Percentiles rank a stretch among this genome's conserved stretches.
These are phyloP conservation scores for Vishniacozyma victoriae DNA, from an alignment of 768 basidiomycete species.

Conservation along the genomic window DNA sequence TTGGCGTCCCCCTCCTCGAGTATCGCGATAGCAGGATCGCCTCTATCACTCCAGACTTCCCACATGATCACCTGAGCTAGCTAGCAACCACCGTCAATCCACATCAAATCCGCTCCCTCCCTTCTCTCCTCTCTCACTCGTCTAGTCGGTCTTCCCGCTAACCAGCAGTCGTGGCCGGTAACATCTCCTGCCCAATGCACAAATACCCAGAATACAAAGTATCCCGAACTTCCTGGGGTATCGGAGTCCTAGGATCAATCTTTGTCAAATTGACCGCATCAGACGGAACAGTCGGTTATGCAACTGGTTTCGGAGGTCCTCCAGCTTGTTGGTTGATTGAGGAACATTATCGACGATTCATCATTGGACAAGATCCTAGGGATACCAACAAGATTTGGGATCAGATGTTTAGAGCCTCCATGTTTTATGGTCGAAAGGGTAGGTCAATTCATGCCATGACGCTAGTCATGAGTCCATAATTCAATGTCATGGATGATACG, in stretches of 20 bases:
- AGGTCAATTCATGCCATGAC: conserved; percentile 1
- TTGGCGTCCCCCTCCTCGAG: no score
- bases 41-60: no score
- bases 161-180: conserved; percentile 34
- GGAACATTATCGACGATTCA: conserved; percentile 48
- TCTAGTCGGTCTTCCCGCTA: no score
- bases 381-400: conserved; percentile 50
- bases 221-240: conserved; percentile 48
- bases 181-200: conserved; percentile 48
- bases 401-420: conserved; percentile 47
- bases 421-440: conserved; percentile 49
- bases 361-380: conserved; percentile 48
- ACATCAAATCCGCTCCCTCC: not conserved
- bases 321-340: conserved; percentile 49
- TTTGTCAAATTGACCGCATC: conserved; percentile 48
- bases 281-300: conserved; percentile 49
- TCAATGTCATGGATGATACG: not conserved
- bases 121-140: conserved; percentile 3
- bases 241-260: conserved; percentile 49
- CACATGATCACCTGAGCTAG: no score
- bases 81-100: no score
- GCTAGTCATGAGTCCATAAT: not conserved
- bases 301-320: conserved; percentile 48
- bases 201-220: conserved; percentile 43
- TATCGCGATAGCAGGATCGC: no score